Base-by-base conservation (phyloP, 2,329 filamentous ascomycete genomes). In the Raffaelea ambrosiae region DNA sequence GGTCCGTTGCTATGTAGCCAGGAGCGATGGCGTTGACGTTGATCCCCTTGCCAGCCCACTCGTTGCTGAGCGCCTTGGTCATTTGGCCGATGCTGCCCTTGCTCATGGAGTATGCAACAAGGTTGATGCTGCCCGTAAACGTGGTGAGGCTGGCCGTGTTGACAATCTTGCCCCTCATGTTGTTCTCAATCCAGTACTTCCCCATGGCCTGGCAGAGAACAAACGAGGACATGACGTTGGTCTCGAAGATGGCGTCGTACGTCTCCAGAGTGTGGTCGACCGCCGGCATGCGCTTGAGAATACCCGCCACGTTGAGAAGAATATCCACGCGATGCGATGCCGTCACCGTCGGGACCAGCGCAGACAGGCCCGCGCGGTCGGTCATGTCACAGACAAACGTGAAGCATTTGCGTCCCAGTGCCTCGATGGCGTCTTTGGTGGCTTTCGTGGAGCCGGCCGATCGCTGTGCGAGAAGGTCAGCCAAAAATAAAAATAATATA, bases 11-110 rank as follows among this genome's bases (percentile, higher is more conserved):
- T 10, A 48, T 36, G 21, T 48, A 48, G 13, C 46, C 82, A 1
- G 82, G 82, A 13, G 81, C 81, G 61, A 86, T 83, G 2, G 78
- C 80, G 62, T 86, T 86, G 21, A 86, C 83, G 10, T 71, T 77
- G 46, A 86, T 76, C 1, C 82, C 81, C 55, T 79, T 73, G 14
- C 66, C 63, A 0, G 76, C 73, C 82, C 82, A 86, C 63, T 86
- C 81, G 54, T 86, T 86, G 16, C 72, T 74, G 50, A 86, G 63
- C 1, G 81, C 78, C 59, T 83, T 84, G 26, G 80, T 83, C 44
- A 84, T 59, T 60, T 85, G 81, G 2, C 74, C 76, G 0, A 86
- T 73, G 0, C 80, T 82, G 11, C 81, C 82, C 59, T 86, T 86
- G 16, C 72, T 72, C 3, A 81, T 78, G 2, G 82, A 76, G 53